These are phyloP conservation scores for Pythium angustatum DNA, from an alignment of 352 stramenopile species.

Conservation along the genomic window DNA sequence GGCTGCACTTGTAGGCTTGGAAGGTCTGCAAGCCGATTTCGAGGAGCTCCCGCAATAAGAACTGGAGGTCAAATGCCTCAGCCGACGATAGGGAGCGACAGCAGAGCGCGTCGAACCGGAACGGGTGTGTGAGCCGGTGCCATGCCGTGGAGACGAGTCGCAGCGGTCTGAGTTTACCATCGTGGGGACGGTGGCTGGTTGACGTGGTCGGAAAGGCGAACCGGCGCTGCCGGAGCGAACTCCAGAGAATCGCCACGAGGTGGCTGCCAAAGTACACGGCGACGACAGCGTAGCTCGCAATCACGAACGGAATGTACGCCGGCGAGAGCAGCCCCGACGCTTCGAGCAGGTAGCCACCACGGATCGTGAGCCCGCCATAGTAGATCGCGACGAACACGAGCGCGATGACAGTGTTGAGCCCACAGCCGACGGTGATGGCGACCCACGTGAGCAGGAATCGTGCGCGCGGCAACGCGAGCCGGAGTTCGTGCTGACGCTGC, in stretches of 20 bases:
- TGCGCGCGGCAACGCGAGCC: background rate
- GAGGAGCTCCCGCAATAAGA: conserved; percentile 20
- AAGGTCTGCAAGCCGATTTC: conserved; percentile 26
- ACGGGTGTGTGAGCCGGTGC: background rate
- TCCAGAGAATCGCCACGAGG: conserved; percentile 1
- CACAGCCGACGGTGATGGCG: background rate
- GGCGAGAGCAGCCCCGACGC: conserved; percentile 3
- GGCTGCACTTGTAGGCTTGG: conserved; percentile 30
- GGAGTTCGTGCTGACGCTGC: background rate
- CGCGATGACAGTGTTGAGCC: conserved; percentile 8
- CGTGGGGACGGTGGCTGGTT: no score
- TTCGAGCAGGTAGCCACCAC: conserved; percentile 22
- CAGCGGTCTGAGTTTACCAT: background rate
- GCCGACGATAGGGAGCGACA: background rate
- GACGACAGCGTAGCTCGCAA: conserved; percentile 9
- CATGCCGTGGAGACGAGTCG: background rate
- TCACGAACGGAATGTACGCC: conserved; percentile 3
- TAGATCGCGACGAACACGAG: conserved; percentile 12
- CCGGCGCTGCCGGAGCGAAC: conserved; percentile 1
- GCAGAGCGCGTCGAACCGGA: no score
- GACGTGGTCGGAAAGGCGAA: conserved; percentile 2
- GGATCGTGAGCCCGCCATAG: conserved; percentile 14
- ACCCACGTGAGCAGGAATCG: conserved; percentile 12
- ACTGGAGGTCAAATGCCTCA: conserved; percentile 17
- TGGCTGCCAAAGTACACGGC: conserved; percentile 11